Evolutionary conservation across 106 monocot species (phyloP).

Genomic region (Phalaenopsis equestris): DNA sequence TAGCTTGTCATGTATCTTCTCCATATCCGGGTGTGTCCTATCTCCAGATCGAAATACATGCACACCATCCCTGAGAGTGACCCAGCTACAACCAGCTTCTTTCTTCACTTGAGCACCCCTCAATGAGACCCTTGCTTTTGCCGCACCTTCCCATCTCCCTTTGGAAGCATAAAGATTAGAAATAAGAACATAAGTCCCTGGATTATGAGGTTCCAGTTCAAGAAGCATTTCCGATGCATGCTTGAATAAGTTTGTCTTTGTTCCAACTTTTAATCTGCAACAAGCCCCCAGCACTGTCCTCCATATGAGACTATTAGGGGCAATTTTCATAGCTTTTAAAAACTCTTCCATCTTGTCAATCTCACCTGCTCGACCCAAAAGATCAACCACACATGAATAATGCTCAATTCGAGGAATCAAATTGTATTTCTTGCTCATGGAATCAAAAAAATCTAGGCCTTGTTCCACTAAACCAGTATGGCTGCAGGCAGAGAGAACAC

Average conservation of each 20-base stretch:
- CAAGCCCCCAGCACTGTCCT: constrained; percentile 76
- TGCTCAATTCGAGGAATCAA: constrained; percentile 60
- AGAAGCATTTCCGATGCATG: constrained; percentile 64
- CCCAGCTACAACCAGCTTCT: constrained; percentile 88
- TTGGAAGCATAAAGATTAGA: constrained; percentile 58
- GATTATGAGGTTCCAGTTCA: constrained; percentile 78
- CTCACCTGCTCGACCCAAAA: constrained; percentile 57
- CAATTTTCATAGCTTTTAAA: constrained; percentile 50
- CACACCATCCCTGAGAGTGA: constrained; percentile 55
- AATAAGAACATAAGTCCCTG: constrained; percentile 74
- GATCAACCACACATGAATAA: constrained; percentile 70
- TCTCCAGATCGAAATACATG: constrained; percentile 72
- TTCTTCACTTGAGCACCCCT: constrained; percentile 32
- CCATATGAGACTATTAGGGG: constrained; percentile 69
- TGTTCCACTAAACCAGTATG: constrained; percentile 70
- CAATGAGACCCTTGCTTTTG: constrained; percentile 38
- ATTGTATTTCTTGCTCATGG: constrained; percentile 37
- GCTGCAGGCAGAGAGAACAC: constrained; percentile 76
- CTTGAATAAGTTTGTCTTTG: constrained; percentile 26
- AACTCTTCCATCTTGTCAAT: constrained; percentile 55
- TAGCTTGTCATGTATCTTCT: constrained; percentile 48
- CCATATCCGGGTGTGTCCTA: constrained; percentile 48
- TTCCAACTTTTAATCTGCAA: constrained; percentile 33
- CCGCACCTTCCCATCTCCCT: constrained; percentile 68
- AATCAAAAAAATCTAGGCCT: constrained; percentile 51